Evolutionary conservation across 1,284 basidiomycete species (phyloP).

Genomic region (Chiua sp.): DNA sequence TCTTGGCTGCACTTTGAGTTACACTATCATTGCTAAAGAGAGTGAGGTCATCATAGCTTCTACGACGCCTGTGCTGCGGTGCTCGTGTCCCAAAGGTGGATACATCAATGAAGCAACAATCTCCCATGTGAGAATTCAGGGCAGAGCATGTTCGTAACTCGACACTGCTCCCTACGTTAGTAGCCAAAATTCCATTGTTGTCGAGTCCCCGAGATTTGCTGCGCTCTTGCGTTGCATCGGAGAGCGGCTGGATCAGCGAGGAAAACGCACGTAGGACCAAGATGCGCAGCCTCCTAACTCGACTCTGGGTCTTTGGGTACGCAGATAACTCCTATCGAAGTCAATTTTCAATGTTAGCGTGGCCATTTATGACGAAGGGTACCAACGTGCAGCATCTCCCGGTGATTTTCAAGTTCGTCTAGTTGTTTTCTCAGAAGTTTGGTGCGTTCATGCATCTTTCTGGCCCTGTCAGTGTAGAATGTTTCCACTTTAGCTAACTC

Average conservation of each 20-base stretch:
- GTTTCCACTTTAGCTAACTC: conserved; percentile 84
- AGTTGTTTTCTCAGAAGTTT: conserved; percentile 71
- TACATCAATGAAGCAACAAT: background rate
- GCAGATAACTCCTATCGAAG: conserved; percentile 19
- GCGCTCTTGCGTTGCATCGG: background rate
- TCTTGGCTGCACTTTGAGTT: no score
- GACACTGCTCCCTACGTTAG: conserved; percentile 18
- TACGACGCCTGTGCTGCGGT: background rate
- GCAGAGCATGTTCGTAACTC: background rate
- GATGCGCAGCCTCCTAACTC: conserved; percentile 14
- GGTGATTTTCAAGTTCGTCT: conserved; percentile 74
- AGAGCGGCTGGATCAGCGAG: conserved; percentile 4
- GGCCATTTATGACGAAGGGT: background rate
- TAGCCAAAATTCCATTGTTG: conserved; percentile 4
- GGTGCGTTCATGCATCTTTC: conserved; percentile 64
- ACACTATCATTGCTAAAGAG: no score
- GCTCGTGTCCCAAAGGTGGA: background rate
- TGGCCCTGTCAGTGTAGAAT: conserved; percentile 81
- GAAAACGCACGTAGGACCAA: conserved; percentile 8
- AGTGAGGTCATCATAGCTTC: background rate
- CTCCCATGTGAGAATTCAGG: background rate
- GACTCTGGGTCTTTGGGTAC: conserved; percentile 2
- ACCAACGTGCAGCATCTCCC: conserved; percentile 67
- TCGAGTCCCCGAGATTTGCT: background rate
- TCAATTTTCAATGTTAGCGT: conserved; percentile 9